phyloP scores from a whole-genome alignment of 2,329 filamentous ascomycete species.

The Cercospora beticola region DNA sequence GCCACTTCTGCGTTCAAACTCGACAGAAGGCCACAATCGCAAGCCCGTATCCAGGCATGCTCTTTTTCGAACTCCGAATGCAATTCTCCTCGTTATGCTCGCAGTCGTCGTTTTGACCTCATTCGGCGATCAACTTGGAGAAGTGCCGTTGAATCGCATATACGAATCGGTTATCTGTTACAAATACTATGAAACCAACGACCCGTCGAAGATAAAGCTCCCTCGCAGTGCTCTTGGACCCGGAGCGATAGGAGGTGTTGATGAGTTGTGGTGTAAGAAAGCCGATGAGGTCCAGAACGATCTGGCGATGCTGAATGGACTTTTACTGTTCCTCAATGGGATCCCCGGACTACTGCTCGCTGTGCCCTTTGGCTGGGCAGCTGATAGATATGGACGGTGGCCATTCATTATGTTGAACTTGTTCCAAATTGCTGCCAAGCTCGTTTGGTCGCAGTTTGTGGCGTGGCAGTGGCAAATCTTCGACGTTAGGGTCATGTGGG shows the following conservation, averaged over 20 bases:
- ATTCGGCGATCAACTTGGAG: constrained; percentile 42
- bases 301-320: constrained; percentile 55
- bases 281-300: constrained; percentile 50
- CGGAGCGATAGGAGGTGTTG: constrained; percentile 36
- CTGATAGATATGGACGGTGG: constrained; percentile 39
- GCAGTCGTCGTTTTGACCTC: constrained; percentile 48
- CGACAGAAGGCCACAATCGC: not conserved
- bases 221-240: constrained; percentile 32
- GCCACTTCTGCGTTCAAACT: not conserved
- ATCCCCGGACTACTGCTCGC: constrained; percentile 43
- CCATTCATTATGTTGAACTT: constrained; percentile 35
- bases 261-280: constrained; percentile 51
- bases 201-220: constrained; percentile 34
- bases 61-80: not conserved
- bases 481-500: constrained; percentile 36
- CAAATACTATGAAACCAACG: constrained; percentile 46
- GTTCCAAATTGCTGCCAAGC: constrained; percentile 27
- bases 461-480: constrained; percentile 39
- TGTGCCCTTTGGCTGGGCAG: constrained; percentile 39
- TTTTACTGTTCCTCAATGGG: constrained; percentile 48
- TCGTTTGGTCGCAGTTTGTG: constrained; percentile 36
- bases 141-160: constrained; percentile 51
- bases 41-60: not conserved
- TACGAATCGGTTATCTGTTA: constrained; percentile 58
- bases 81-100: constrained; percentile 24